phyloP scores from a whole-genome alignment of 2,329 filamentous ascomycete genomes.

The Aspergillus hiratsukae region DNA sequence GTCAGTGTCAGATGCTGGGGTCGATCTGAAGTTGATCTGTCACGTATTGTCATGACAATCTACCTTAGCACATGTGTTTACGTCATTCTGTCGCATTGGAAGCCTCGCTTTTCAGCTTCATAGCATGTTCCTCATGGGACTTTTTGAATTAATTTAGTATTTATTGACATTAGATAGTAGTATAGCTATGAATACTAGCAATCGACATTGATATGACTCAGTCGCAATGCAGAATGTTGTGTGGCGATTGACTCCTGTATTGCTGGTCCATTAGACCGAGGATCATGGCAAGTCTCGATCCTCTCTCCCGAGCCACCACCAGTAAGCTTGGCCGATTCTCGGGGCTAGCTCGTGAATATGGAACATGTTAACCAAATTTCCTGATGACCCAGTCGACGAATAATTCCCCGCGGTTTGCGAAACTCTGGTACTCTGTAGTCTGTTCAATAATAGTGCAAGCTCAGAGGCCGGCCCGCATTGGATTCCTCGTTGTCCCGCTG shows the following conservation, averaged over 20 bases:
- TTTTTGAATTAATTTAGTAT: background rate
- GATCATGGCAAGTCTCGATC: slow-evolving; percentile 31
- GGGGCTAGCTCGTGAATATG: slow-evolving; percentile 27
- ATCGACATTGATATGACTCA: background rate
- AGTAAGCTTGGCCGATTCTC: slow-evolving; percentile 23
- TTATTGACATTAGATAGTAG: background rate
- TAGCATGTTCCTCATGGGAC: background rate
- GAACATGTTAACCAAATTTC: slow-evolving; percentile 4
- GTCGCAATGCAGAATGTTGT: background rate
- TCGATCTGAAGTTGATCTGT: slow-evolving; percentile 5
- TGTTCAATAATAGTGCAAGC: background rate
- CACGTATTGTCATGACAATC: slow-evolving; percentile 7
- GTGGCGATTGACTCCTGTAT: background rate
- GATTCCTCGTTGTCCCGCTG: slow-evolving; percentile 30
- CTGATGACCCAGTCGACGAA: slow-evolving; percentile 1
- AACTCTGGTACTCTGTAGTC: background rate
- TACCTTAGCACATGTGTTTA: slow-evolving; percentile 12
- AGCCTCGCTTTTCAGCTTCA: background rate
- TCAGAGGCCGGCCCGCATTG: slow-evolving; percentile 18
- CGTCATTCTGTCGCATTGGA: slow-evolving; percentile 4
- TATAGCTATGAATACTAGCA: background rate
- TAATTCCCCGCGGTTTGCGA: slow-evolving; percentile 5
- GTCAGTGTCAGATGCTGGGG: background rate
- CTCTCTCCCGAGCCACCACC: slow-evolving; percentile 34
- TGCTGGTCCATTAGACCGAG: slow-evolving; percentile 35